A percentile compares a stretch with the other conserved stretches of the same genome.
Conservation (phyloP, 345 rosid genomes). For the Murraya koenigii region DNA sequence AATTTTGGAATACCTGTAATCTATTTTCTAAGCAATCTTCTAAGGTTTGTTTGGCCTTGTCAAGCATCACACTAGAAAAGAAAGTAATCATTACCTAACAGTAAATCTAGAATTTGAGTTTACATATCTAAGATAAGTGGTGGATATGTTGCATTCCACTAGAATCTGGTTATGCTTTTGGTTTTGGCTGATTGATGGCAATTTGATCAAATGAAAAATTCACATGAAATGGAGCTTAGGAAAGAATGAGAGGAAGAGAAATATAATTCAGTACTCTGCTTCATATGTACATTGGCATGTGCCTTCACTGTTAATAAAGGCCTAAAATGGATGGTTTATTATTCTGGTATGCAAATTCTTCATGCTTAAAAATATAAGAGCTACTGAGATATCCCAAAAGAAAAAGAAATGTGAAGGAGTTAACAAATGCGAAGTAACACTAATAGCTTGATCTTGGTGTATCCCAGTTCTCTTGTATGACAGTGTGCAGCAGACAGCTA, state of each 20-base stretch:
- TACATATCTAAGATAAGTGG: neutral
- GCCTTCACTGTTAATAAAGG: neutral
- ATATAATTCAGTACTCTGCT: neutral
- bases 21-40: neutral
- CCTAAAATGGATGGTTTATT: neutral
- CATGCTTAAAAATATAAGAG: neutral
- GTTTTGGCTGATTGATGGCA: neutral
- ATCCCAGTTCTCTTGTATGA: conserved; percentile 59
- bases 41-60: conserved; percentile 11
- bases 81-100: neutral
- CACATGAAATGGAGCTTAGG: too few species aligned
- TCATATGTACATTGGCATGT: neutral
- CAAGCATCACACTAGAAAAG: conserved; percentile 3
- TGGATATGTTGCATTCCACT: neutral
- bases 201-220: neutral
- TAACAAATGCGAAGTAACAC: neutral
- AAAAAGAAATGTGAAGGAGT: neutral
- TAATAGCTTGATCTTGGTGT: conserved; percentile 47
- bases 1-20: conserved; percentile 1
- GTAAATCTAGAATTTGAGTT: neutral
- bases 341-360: neutral
- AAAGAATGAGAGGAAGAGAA: neutral
- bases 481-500: conserved; percentile 43
- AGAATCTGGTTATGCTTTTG: neutral
- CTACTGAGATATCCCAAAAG: neutral